Percentiles rank a stretch among this genome's conserved stretches.
These are phyloP conservation scores for Epichloe sibirici DNA, from an alignment of 2,329 filamentous ascomycete genomes.

Conservation along the genomic window DNA sequence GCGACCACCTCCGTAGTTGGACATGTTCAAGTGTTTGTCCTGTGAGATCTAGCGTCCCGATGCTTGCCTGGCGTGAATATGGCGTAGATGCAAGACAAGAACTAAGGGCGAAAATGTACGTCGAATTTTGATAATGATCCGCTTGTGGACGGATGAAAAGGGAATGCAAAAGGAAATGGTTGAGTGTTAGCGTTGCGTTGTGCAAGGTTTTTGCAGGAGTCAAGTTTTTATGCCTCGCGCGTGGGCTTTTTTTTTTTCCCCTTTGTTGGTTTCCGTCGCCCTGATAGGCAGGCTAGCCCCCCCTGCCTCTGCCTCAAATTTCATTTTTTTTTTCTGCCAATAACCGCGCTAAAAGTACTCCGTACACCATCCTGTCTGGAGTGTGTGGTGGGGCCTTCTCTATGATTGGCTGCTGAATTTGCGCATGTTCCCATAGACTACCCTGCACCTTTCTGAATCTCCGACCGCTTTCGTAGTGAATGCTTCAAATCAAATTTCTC, in stretches of 20 bases:
- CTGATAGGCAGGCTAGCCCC: conserved; percentile 6
- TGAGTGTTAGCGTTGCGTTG: conserved; percentile 6
- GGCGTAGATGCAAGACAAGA: background rate
- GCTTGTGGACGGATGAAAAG: conserved; percentile 15
- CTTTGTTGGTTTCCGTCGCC: conserved; percentile 1
- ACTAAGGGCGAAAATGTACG: background rate
- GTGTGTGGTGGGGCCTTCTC: background rate
- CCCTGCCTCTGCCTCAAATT: conserved; percentile 8
- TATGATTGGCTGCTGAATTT: conserved; percentile 3
- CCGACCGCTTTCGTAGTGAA: background rate
- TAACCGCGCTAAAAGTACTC: conserved; percentile 8
- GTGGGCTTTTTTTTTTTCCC: conserved; percentile 11
- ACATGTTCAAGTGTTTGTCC: conserved; percentile 25
- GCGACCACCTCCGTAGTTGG: conserved; percentile 30
- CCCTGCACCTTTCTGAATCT: background rate
- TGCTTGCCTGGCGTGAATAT: background rate
- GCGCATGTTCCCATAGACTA: background rate
- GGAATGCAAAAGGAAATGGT: conserved; percentile 13
- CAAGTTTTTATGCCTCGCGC: conserved; percentile 9
- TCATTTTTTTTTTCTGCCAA: conserved; percentile 8
- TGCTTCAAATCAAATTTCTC: too few species aligned
- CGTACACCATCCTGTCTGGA: too few species aligned
- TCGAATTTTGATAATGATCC: background rate
- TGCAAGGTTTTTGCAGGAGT: conserved; percentile 14
- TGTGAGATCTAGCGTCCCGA: background rate